A percentile compares a stretch with the other conserved stretches of the same genome.
Conservation (phyloP, 495 filamentous ascomycete genomes). For the Penicilliopsis zonata region DNA sequence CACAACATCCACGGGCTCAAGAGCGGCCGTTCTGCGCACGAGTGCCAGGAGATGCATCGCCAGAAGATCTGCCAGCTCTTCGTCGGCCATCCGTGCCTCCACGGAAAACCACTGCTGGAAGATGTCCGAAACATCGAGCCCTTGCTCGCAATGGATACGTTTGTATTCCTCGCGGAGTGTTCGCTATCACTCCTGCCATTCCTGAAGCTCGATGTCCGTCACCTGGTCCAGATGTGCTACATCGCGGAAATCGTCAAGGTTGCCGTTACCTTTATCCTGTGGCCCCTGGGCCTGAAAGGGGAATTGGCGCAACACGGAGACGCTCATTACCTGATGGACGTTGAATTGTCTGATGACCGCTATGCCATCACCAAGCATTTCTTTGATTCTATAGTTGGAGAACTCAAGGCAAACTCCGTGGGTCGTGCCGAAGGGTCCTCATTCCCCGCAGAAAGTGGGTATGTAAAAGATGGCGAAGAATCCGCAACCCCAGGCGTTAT, state of each 20-base stretch:
- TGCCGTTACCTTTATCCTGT: slow-evolving; percentile 31
- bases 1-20: slow-evolving; percentile 40
- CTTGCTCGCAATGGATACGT: slow-evolving; percentile 67
- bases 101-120: slow-evolving; percentile 22
- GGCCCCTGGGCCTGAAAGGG: slow-evolving; percentile 29
- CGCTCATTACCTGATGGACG: slow-evolving; percentile 12
- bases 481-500: slow-evolving; percentile 26
- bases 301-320: slow-evolving; percentile 23
- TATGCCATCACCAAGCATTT: slow-evolving; percentile 23
- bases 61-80: slow-evolving; percentile 73
- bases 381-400: slow-evolving; percentile 28
- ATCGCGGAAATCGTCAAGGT: slow-evolving; percentile 84
- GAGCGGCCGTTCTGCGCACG: slow-evolving; percentile 42
- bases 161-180: slow-evolving; percentile 73
- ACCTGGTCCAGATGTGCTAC: slow-evolving; percentile 82
- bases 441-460: slow-evolving; percentile 29
- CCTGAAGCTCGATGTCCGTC: slow-evolving; percentile 62
- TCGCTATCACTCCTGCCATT: slow-evolving; percentile 60
- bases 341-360: slow-evolving; percentile 18
- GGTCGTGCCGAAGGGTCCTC: slow-evolving; percentile 30
- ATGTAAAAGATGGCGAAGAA: slow-evolving; percentile 31
- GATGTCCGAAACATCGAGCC: slow-evolving; percentile 44
- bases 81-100: slow-evolving; percentile 38
- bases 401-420: slow-evolving; percentile 32
- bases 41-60: slow-evolving; percentile 58